Conservation (phyloP, 768 basidiomycete species). For the Podaxis sp. region DNA sequence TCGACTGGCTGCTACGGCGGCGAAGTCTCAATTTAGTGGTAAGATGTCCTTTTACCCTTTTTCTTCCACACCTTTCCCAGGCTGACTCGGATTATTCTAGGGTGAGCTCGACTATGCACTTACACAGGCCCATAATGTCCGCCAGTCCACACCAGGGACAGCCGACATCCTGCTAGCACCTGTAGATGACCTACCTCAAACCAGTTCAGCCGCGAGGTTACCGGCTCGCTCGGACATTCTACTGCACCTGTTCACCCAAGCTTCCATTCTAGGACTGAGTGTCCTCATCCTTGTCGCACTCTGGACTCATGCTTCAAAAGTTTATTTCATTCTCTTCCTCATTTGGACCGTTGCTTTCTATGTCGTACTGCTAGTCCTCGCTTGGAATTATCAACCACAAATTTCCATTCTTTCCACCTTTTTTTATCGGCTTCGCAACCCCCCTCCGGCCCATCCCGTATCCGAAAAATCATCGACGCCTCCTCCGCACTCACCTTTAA, state of each 20-base stretch:
- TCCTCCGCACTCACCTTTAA: conserved; percentile 14
- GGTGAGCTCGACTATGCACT: conserved; percentile 73
- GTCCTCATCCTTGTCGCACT: conserved; percentile 57
- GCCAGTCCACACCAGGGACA: conserved; percentile 39
- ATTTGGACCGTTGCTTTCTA: conserved; percentile 64
- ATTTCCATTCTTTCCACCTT: conserved; percentile 56
- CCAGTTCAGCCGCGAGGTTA: conserved; percentile 8
- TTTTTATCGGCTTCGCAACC: conserved; percentile 44
- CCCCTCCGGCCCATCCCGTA: conserved; percentile 37
- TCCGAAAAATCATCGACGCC: conserved; percentile 31
- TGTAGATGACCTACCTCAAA: conserved; percentile 32
- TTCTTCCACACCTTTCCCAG: conserved; percentile 1
- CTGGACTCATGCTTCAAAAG: conserved; percentile 53
- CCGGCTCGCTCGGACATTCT: conserved; percentile 20
- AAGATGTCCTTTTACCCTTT: conserved; percentile 26
- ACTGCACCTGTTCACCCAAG: conserved; percentile 35
- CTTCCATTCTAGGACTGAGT: conserved; percentile 59
- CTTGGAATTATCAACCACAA: conserved; percentile 59
- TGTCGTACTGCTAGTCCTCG: conserved; percentile 45
- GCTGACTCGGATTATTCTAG: conserved; percentile 35
- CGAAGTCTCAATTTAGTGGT: conserved; percentile 73
- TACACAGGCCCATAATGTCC: conserved; percentile 55
- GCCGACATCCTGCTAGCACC: conserved; percentile 33
- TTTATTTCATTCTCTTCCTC: conserved; percentile 65
- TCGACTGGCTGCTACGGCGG: conserved; percentile 78